Evolutionary conservation across 2,329 filamentous ascomycete species (phyloP).

Genomic region (Sordariomycetes sp.): DNA sequence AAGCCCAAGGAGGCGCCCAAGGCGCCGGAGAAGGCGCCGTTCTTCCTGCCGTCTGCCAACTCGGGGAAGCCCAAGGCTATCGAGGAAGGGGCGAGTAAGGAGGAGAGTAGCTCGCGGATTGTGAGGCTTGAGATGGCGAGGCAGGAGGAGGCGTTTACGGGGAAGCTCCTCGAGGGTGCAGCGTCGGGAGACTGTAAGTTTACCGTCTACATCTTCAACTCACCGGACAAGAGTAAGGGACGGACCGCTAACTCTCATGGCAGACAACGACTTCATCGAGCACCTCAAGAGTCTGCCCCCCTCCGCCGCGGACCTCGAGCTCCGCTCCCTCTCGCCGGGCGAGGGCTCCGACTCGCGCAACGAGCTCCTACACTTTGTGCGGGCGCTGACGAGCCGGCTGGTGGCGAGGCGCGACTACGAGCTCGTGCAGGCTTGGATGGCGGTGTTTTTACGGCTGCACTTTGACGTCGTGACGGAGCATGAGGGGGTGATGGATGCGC

Average conservation of each 20-base stretch:
- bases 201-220: background rate
- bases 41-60: slow-evolving; percentile 70
- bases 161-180: slow-evolving; percentile 39
- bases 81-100: slow-evolving; percentile 18
- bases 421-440: slow-evolving; percentile 94
- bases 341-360: slow-evolving; percentile 32
- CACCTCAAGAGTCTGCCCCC: slow-evolving; percentile 73
- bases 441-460: slow-evolving; percentile 77
- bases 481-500: slow-evolving; percentile 38
- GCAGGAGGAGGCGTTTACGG: slow-evolving; percentile 44
- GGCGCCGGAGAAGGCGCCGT: slow-evolving; percentile 84
- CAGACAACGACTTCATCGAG: slow-evolving; percentile 55
- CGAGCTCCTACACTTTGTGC: slow-evolving; percentile 69
- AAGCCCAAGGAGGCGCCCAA: slow-evolving; percentile 89
- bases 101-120: slow-evolving; percentile 46
- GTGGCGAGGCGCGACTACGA: slow-evolving; percentile 71
- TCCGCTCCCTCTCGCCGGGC: slow-evolving; percentile 58
- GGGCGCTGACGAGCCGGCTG: slow-evolving; percentile 63
- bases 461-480: slow-evolving; percentile 39
- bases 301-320: slow-evolving; percentile 77
- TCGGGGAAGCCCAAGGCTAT: slow-evolving; percentile 12
- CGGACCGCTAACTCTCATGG: slow-evolving; percentile 8
- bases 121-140: slow-evolving; percentile 47
- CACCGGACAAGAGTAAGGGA: background rate
- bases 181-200: slow-evolving; percentile 46